phyloP scores from a whole-genome alignment of 202 grass and related monocot species.

The Elaeis oleifera region DNA sequence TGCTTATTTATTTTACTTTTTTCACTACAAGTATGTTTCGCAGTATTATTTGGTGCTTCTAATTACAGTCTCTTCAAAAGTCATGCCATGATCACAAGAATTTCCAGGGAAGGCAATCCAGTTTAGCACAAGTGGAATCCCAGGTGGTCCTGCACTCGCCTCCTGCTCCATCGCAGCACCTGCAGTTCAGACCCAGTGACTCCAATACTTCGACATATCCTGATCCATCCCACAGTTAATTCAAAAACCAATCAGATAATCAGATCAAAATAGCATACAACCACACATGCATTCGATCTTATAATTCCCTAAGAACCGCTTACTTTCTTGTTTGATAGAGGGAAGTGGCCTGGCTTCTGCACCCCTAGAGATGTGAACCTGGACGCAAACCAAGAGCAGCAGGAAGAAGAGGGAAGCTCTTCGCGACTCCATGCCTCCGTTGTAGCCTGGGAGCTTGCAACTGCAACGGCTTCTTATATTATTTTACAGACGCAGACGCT shows the following conservation, averaged over 20 bases:
- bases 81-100: background rate
- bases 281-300: background rate
- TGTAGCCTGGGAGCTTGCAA: too few relatives aligned
- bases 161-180: background rate
- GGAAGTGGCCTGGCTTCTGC: conserved; percentile 4
- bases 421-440: background rate
- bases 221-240: background rate
- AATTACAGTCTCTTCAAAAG: too few relatives aligned
- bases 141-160: background rate
- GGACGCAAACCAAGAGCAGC: background rate
- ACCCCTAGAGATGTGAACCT: background rate
- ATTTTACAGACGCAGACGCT: too few relatives aligned
- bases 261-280: background rate
- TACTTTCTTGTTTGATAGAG: background rate
- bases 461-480: too few relatives aligned
- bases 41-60: too few relatives aligned
- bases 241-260: background rate
- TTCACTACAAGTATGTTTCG: too few relatives aligned
- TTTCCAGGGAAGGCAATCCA: background rate
- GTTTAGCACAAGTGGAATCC: background rate
- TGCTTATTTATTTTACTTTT: too few relatives aligned
- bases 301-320: background rate
- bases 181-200: background rate
- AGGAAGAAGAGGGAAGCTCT: background rate
- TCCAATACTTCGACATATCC: background rate